Conservation (phyloP, 768 basidiomycete genomes). For the Tephrocybe rancida region DNA sequence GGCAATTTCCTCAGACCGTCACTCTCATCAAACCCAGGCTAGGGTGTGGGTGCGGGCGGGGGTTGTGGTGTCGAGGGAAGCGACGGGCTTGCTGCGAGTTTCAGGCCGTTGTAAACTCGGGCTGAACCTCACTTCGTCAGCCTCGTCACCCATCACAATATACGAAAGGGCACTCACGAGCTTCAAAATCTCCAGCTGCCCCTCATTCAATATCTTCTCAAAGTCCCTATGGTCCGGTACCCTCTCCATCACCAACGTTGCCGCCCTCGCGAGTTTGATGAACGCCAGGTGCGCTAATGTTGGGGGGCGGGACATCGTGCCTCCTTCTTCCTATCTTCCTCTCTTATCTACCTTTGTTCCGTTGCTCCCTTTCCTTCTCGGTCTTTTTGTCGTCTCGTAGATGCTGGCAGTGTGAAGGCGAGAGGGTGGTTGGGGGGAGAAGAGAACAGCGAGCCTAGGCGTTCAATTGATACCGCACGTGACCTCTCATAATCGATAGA, state of each 20-base stretch:
- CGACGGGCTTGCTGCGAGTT: constrained; percentile 49
- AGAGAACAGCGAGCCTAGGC: no score
- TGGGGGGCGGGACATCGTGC: constrained; percentile 51
- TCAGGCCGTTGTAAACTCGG: neutral
- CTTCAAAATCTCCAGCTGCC: constrained; percentile 68
- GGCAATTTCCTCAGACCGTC: no score
- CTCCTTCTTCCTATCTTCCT: no score
- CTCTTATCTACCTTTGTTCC: no score
- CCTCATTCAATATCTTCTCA: constrained; percentile 47
- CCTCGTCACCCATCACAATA: neutral
- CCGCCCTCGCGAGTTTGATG: constrained; percentile 70
- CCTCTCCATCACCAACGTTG: constrained; percentile 77
- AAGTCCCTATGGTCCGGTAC: constrained; percentile 77
- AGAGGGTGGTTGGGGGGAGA: no score
- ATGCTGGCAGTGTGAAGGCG: no score
- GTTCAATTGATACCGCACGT: no score
- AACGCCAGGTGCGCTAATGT: constrained; percentile 77
- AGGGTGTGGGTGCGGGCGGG: constrained; percentile 33
- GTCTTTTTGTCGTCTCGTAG: no score
- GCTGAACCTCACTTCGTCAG: no score
- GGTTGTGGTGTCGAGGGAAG: neutral
- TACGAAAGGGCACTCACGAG: constrained; percentile 52
- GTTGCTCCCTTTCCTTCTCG: no score
- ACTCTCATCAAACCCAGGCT: constrained; percentile 29
- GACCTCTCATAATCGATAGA: no score